Base-by-base conservation (phyloP, 306 rosid species). In the Rubus parviflorus region DNA sequence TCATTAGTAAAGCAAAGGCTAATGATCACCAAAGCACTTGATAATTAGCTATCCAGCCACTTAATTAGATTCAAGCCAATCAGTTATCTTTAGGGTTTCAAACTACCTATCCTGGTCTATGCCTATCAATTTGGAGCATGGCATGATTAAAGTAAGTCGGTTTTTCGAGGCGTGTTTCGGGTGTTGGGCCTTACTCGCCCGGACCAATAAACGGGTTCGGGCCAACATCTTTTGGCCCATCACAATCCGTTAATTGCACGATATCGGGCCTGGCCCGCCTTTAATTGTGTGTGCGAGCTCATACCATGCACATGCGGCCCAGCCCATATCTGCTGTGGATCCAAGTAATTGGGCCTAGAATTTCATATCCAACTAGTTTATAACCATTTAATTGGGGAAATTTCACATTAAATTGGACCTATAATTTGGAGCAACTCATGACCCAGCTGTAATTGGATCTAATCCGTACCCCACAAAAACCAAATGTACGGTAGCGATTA, bases 1-100 rank as follows among this genome's bases (percentile, higher is more conserved):
- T 81, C 81, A 53, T 80, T 70, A 78, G 77, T 76, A 80, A 83
- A 86, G 85, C 70, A 76, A 83, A 90, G 74, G 83, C 82, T 51
- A 41, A 64, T 51, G 72, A 20, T 60, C 52, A 17, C 10, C 43
- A 9, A 75, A 64, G 19, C 40, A 37, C 45, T 23, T 58, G 41
- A 51, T 37, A 8, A 56, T 30, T 9, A 54, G 25, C n/a, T 17
- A 53, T n/a, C 25, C 11, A n/a, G 57, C 30, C 64, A 57, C 64
- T 57, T 57, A 56, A 57, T 13, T 4, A 57, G 15, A 23, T 19
- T 8, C 62, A 20, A 54, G 30, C 56, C 8, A 0, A 13, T 52
- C 10, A 6, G 10, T 52, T 52, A 16, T 17, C 57, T 52, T 17
- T 52, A 19, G 25, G 60, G 12, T 19, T n/a, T 17, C 58, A 53